phyloP scores from a whole-genome alignment of 1,284 basidiomycete species.

The Schizopora paradoxa region DNA sequence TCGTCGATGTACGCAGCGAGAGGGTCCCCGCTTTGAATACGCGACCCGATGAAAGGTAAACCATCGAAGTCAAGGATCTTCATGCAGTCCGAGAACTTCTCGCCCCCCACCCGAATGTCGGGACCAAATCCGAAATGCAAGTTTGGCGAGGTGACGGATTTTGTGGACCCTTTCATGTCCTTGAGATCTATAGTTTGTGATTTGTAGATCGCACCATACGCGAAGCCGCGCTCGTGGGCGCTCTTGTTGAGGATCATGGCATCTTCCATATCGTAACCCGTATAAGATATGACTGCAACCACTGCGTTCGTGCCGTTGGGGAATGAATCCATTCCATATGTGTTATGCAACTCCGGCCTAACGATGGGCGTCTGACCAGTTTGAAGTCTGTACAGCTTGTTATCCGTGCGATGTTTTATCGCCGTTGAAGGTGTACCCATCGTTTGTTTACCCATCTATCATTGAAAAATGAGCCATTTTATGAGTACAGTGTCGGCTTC shows the following conservation, averaged over 20 bases:
- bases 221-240: conserved; percentile 96
- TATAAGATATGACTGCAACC: conserved; percentile 99
- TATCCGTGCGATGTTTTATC: conserved; percentile 89
- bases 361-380: conserved; percentile 95
- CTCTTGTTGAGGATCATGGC: conserved; percentile 99
- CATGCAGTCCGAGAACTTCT: conserved; percentile 49
- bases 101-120: conserved; percentile 61
- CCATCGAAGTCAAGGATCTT: conserved; percentile 82
- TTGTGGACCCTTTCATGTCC: conserved; percentile 66
- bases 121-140: conserved; percentile 85
- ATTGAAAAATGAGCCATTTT: conserved; percentile 11
- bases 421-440: conserved; percentile 99
- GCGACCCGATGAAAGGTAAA: conserved; percentile 73
- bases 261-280: conserved; percentile 99
- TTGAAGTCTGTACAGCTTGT: conserved; percentile 97
- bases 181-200: conserved; percentile 89
- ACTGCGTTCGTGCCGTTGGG: conserved; percentile 98
- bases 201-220: conserved; percentile 96
- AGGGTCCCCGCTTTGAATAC: conserved; percentile 71
- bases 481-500: conserved; percentile 1
- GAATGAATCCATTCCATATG: conserved; percentile 98
- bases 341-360: conserved; percentile 86
- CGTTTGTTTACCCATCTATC: conserved; percentile 98
- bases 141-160: conserved; percentile 46
- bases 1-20: conserved; percentile 89